phyloP scores from a whole-genome alignment of 129 eudicot genomes.

The Escallonia rubra region DNA sequence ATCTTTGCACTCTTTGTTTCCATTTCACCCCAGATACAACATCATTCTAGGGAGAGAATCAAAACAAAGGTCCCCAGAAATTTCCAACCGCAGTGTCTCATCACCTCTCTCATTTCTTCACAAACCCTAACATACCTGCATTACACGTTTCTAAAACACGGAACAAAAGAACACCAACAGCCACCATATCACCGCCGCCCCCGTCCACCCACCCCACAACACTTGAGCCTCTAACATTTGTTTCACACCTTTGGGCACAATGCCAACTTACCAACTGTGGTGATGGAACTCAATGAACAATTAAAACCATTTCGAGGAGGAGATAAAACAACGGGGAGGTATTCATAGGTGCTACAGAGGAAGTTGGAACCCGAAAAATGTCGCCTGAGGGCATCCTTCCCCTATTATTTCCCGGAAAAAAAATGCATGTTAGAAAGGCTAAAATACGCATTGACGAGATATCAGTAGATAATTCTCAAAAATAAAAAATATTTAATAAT shows the following conservation, averaged over 20 bases:
- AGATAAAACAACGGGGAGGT: background rate
- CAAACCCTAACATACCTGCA: background rate
- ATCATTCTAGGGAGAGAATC: background rate
- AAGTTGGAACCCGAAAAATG: background rate
- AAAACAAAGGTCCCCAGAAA: background rate
- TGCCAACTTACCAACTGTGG: background rate
- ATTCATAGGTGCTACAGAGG: background rate
- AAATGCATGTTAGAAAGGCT: background rate
- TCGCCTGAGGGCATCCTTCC: background rate
- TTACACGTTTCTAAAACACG: background rate
- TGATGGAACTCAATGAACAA: background rate
- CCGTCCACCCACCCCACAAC: background rate
- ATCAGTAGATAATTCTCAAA: no score
- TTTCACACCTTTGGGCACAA: no score
- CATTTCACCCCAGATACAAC: background rate
- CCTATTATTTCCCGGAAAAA: background rate
- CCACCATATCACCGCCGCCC: background rate
- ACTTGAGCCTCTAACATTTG: no score
- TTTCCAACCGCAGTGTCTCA: background rate
- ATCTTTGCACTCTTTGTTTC: background rate
- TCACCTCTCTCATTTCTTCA: background rate
- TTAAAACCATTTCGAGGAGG: slow-evolving; percentile 2
- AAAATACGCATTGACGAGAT: no score
- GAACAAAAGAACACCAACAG: background rate
- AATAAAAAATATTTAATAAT: no score